Percentiles rank a stretch among this genome's conserved stretches.
These are phyloP conservation scores for Daldinia decipiens DNA, from an alignment of 495 filamentous ascomycete species.

Conservation along the genomic window DNA sequence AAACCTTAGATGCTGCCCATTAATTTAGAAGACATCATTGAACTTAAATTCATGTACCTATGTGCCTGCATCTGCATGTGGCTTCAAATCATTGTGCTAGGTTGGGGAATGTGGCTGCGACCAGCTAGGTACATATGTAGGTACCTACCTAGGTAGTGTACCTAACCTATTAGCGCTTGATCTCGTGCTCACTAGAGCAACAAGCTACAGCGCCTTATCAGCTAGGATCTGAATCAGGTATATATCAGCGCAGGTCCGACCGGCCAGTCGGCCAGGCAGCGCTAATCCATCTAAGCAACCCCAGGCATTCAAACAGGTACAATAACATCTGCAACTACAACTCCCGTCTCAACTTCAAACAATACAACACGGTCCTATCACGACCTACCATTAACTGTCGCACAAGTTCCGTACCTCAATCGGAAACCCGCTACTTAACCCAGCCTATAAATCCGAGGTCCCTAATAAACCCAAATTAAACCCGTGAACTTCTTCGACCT, in stretches of 20 bases:
- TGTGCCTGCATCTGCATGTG: conserved; percentile 18
- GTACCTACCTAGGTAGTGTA: too few species aligned
- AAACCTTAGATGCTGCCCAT: background rate
- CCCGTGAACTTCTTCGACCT: background rate
- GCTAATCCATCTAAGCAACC: conserved; percentile 17
- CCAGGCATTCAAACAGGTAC: conserved; percentile 26
- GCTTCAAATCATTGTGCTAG: conserved; percentile 25
- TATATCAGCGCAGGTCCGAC: conserved; percentile 34
- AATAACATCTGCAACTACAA: conserved; percentile 17
- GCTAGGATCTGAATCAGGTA: conserved; percentile 33
- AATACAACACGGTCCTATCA: conserved; percentile 17
- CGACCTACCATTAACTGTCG: conserved; percentile 13
- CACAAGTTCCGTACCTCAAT: conserved; percentile 4
- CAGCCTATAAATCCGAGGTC: conserved; percentile 9
- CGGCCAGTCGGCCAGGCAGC: conserved; percentile 8
- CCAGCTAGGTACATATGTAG: too few species aligned
- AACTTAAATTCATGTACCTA: background rate
- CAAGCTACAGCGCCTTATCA: conserved; percentile 9
- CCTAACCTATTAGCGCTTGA: conserved; percentile 22
- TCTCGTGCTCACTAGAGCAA: conserved; percentile 24
- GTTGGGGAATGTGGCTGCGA: conserved; percentile 24
- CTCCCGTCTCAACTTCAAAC: conserved; percentile 21
- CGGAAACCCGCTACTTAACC: background rate
- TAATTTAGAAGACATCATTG: background rate
- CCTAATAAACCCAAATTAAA: conserved; percentile 1